A percentile compares a stretch with the other conserved stretches of the same genome.
phyloP scores from a whole-genome alignment of 192 early-diverging fungal species.

The Dissophora ornata region DNA sequence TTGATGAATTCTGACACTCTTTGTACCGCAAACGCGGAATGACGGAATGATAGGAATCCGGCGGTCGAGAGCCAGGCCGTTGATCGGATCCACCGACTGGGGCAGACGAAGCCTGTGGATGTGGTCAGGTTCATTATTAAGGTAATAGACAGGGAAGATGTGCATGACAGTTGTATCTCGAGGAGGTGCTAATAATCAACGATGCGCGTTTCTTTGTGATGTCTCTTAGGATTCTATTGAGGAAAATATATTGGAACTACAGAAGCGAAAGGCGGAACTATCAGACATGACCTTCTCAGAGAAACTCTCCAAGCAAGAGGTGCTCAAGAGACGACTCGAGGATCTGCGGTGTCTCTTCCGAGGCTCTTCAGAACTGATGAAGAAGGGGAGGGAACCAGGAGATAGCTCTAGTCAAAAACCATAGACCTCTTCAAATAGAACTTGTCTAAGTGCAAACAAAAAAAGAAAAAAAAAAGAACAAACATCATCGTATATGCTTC shows the following conservation, averaged over 20 bases:
- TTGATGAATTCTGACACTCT: too few species aligned
- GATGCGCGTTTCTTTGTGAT: neutral
- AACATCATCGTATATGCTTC: neutral
- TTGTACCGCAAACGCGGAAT: too few species aligned
- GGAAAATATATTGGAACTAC: conserved; percentile 64
- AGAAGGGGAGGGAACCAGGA: conserved; percentile 9
- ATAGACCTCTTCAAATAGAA: neutral
- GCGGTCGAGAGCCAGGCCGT: conserved; percentile 84
- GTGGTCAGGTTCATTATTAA: conserved; percentile 74
- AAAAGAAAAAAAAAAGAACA: neutral
- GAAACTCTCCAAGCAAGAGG: conserved; percentile 55
- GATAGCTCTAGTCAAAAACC: neutral
- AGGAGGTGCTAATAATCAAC: neutral
- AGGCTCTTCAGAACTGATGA: conserved; percentile 49
- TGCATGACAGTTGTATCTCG: neutral
- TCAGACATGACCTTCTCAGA: conserved; percentile 55
- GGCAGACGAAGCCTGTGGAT: conserved; percentile 73
- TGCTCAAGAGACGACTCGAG: conserved; percentile 53
- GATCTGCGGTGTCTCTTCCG: conserved; percentile 53
- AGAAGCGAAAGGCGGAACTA: conserved; percentile 59
- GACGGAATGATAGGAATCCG: conserved; percentile 68
- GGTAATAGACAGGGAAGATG: conserved; percentile 17
- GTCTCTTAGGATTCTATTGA: conserved; percentile 58
- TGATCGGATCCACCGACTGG: conserved; percentile 85
- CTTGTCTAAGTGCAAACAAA: neutral